phyloP scores from a whole-genome alignment of 2,329 filamentous ascomycete genomes.

The Didymella exigua region DNA sequence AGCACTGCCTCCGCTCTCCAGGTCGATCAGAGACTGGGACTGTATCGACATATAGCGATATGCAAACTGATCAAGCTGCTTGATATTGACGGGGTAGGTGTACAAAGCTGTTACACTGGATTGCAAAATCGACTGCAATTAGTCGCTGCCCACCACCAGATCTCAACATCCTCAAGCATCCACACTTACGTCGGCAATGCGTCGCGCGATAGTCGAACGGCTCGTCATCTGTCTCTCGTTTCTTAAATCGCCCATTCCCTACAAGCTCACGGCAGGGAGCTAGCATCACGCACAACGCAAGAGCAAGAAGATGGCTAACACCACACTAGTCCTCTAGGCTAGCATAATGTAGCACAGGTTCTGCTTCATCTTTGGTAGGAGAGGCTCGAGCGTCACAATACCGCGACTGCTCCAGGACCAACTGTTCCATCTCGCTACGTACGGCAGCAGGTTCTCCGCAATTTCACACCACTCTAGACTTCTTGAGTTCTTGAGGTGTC shows the following conservation, averaged over 20 bases:
- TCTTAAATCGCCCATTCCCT: not conserved
- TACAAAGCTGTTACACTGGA: not conserved
- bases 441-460: not conserved
- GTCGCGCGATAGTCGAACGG: not conserved
- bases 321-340: not conserved
- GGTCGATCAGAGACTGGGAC: not conserved
- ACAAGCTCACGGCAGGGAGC: not conserved
- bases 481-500: not conserved
- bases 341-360: not conserved
- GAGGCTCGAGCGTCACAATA: not conserved
- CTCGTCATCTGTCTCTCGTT: not conserved
- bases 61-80: not conserved
- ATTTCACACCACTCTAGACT: not conserved
- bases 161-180: not conserved
- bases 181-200: not conserved
- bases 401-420: not conserved
- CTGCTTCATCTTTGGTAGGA: not conserved
- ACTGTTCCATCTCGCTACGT: not conserved
- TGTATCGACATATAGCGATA: not conserved
- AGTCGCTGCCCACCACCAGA: not conserved
- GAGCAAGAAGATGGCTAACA: not conserved
- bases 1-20: not conserved
- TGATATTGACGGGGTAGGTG: not conserved
- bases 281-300: not conserved
- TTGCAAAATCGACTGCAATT: not conserved